Evolutionary conservation across 2,329 filamentous ascomycete species (phyloP).

Genomic region (Fusarium sp.): DNA sequence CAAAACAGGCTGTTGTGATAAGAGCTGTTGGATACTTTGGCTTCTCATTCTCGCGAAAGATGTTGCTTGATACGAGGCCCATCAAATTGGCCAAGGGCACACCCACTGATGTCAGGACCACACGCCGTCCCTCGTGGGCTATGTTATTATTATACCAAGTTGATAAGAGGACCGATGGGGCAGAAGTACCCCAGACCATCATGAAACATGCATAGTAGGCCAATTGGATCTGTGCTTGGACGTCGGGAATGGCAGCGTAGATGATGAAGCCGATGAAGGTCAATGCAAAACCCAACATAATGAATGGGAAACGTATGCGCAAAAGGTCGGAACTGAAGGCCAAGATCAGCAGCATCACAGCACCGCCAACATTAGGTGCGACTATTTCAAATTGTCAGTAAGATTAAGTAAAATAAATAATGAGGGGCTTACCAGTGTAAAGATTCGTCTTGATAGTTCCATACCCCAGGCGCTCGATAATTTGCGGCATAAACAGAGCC

Average conservation of each 20-base stretch:
- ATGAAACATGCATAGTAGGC: slow-evolving; percentile 22
- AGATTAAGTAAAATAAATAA: rapidly evolving
- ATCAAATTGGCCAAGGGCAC: slow-evolving; percentile 9
- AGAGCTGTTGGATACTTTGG: slow-evolving; percentile 76
- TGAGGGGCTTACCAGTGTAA: background rate
- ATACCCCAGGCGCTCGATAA: slow-evolving; percentile 13
- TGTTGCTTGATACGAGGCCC: slow-evolving; percentile 74
- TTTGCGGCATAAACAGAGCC: slow-evolving; percentile 20
- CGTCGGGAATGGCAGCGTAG: slow-evolving; percentile 19
- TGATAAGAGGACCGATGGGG: slow-evolving; percentile 5
- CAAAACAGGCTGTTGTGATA: slow-evolving; percentile 73
- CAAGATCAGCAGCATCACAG: slow-evolving; percentile 17
- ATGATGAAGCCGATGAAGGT: slow-evolving; percentile 19
- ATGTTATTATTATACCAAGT: slow-evolving; percentile 11
- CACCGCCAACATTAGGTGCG: slow-evolving; percentile 9
- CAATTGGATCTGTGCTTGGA: slow-evolving; percentile 2
- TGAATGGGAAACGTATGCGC: slow-evolving; percentile 8
- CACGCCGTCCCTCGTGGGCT: rapidly evolving
- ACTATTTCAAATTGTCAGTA: background rate
- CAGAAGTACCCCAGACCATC: slow-evolving; percentile 26
- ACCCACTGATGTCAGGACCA: slow-evolving; percentile 13
- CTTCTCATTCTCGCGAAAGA: slow-evolving; percentile 72
- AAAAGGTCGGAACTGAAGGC: slow-evolving; percentile 16
- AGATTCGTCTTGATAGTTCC: slow-evolving; percentile 13
- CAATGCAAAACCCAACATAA: slow-evolving; percentile 14